Evolutionary conservation across 2,329 filamentous ascomycete species (phyloP), one percentile per base, ranked within the genome.

Genomic region (Biscogniauxia marginata): DNA sequence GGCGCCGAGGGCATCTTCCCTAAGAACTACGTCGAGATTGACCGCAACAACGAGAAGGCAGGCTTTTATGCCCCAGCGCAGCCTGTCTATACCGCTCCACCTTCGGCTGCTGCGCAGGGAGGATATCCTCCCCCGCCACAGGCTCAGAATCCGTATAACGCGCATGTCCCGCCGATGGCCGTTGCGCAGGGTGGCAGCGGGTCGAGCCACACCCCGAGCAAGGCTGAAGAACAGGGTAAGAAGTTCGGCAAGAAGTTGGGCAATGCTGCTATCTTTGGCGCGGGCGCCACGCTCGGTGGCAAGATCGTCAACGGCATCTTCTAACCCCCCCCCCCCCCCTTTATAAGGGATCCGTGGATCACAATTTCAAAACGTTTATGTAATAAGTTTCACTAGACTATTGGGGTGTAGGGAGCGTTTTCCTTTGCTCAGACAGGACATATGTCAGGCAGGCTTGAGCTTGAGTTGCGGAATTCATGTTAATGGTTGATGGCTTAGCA

Each of bases 221-320:
- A 95, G 77, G 77, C 86, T 16, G 82, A 85, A 61, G 82, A 91
- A 74, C 84, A 86, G 54, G 92, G 91, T 54, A 96, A 96, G 86
- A 97, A 97, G 78, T 90, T 97, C 74, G 93, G 93, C 64, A 96
- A 96, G 84, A 98, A 97, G 81, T 73, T 93, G 69, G 93, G 93
- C 6, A 86, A 87, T 66, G 81, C 83, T 46, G 91, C 92, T 23
- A 91, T 97, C 64, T 96, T 96, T 67, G 93, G 93, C 73, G 93
- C 93, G 49, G 93, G 93, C 74, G 93, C 93, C 49, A 95, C 91
- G 1, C 88, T 96, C 62, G 93, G 93, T 70, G 85, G 88, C 64
- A 95, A 96, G 70, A 85, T 96, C 70, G 91, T 96, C 65, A 95
- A 96, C 75, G 86, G 88, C 61, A 96, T 96, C 66, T 95, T 96